Percentiles rank a stretch among this genome's conserved stretches.
phyloP scores from a whole-genome alignment of 2,329 filamentous ascomycete genomes.

The Fusarium sp. region DNA sequence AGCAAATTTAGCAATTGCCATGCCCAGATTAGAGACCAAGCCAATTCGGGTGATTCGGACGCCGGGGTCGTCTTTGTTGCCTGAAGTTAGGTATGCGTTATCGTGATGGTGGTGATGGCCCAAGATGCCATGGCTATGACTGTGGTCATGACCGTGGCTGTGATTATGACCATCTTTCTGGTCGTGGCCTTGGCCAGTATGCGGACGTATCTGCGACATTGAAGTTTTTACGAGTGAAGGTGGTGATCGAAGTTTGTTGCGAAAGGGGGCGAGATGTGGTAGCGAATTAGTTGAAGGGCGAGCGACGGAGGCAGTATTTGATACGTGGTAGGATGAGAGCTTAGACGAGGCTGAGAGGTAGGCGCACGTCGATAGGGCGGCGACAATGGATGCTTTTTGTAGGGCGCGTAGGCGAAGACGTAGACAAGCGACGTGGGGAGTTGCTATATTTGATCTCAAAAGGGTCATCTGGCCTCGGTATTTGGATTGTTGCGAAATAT shows the following conservation, averaged over 20 bases:
- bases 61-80: conserved; percentile 78
- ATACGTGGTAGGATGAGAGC: conserved; percentile 30
- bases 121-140: conserved; percentile 40
- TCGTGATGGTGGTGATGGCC: conserved; percentile 85
- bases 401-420: conserved; percentile 40
- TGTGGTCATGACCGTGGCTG: conserved; percentile 40
- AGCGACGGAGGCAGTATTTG: conserved; percentile 30
- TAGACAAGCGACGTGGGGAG: conserved; percentile 37
- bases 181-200: conserved; percentile 41
- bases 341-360: conserved; percentile 41
- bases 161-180: conserved; percentile 39
- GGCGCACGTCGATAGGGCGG: conserved; percentile 43
- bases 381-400: conserved; percentile 40
- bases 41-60: conserved; percentile 72
- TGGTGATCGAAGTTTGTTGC: conserved; percentile 34
- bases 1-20: conserved; percentile 92
- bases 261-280: conserved; percentile 40
- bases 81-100: conserved; percentile 92
- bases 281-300: conserved; percentile 34
- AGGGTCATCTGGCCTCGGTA: conserved; percentile 41
- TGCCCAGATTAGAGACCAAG: conserved; percentile 84
- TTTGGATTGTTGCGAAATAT: conserved; percentile 34
- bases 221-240: conserved; percentile 47
- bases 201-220: conserved; percentile 49
- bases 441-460: conserved; percentile 36